Conservation (phyloP, 2,329 filamentous ascomycete species). For the Cladosporium velox region DNA sequence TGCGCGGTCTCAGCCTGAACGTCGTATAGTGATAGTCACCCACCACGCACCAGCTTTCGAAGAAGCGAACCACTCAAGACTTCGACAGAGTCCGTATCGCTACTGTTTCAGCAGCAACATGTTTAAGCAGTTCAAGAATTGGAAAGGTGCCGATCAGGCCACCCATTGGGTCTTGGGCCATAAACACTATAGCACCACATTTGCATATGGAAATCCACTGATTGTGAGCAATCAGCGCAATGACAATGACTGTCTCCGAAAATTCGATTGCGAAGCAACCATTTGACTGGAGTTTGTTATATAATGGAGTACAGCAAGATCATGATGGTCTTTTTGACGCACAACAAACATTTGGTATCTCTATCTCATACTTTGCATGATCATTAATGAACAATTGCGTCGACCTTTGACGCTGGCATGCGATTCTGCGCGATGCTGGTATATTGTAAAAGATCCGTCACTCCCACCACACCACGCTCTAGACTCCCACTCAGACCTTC, state of each 20-base stretch:
- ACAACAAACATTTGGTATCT: not conserved
- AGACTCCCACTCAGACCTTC: not conserved
- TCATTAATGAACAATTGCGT: not conserved
- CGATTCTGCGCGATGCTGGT: not conserved
- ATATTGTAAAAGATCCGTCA: not conserved
- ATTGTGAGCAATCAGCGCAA: not conserved
- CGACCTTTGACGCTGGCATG: not conserved
- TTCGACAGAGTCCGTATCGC: not conserved
- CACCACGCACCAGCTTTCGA: not conserved
- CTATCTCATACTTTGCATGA: not conserved
- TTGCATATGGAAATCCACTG: not conserved
- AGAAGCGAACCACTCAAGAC: not conserved
- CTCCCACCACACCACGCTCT: not conserved
- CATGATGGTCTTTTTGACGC: not conserved
- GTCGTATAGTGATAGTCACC: not conserved
- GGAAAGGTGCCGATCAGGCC: not conserved
- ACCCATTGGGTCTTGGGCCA: not conserved
- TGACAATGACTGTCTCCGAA: not conserved
- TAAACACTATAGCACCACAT: not conserved
- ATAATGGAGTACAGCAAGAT: not conserved
- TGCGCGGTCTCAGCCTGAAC: not conserved
- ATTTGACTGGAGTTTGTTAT: not conserved
- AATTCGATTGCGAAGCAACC: not conserved
- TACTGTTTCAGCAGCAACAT: not conserved
- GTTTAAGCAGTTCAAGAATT: not conserved